Conservation (phyloP, 106 monocot genomes). For the Gastrodia elata region DNA sequence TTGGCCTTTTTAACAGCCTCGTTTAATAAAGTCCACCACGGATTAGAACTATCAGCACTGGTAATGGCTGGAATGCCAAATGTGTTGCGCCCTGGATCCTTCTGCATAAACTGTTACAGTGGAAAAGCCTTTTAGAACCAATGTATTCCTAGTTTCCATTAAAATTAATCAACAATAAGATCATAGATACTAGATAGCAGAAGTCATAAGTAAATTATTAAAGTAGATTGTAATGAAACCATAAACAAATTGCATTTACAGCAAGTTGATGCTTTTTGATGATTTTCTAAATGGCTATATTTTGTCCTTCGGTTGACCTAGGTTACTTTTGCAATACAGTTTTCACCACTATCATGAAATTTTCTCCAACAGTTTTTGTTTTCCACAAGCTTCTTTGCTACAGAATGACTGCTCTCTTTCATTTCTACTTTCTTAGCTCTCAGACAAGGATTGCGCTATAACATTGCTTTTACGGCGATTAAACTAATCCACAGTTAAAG, state of each 20-base stretch:
- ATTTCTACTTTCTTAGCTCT: too few species aligned
- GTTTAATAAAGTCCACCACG: slow-evolving; percentile 73
- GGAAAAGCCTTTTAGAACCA: slow-evolving; percentile 13
- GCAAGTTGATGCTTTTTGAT: not conserved
- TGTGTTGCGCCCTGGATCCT: slow-evolving; percentile 45
- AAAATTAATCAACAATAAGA: not conserved
- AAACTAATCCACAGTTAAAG: not conserved
- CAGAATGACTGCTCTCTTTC: too few species aligned
- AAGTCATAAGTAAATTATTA: not conserved
- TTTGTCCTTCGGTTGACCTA: too few species aligned
- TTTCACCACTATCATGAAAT: too few species aligned
- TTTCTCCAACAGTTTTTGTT: too few species aligned
- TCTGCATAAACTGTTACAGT: slow-evolving; percentile 56
- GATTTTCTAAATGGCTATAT: not conserved
- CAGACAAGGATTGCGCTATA: too few species aligned
- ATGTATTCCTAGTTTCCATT: not conserved
- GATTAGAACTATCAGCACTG: slow-evolving; percentile 55
- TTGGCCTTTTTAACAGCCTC: slow-evolving; percentile 63
- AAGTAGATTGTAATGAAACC: too few species aligned
- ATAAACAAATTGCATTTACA: not conserved
- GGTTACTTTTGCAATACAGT: too few species aligned
- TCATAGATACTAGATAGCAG: not conserved
- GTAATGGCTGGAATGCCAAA: slow-evolving; percentile 77
- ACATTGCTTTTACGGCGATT: too few species aligned
- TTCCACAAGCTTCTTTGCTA: too few species aligned